Base-by-base conservation (phyloP, 1,139 yeast genomes). In the Sugiyamaella grinbergsii region DNA sequence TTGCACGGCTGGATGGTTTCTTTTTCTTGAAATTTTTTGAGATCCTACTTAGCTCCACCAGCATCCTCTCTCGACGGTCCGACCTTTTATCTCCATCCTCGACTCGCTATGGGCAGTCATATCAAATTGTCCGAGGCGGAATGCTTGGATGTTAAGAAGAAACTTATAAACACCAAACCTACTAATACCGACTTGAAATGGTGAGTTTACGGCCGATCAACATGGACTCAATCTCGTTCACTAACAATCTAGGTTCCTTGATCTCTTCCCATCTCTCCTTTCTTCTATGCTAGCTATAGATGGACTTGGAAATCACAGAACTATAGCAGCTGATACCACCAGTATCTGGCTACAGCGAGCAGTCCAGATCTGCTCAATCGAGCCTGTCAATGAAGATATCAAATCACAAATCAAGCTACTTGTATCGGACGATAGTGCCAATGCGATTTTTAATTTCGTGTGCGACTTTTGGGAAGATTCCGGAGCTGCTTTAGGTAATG, bases 391-490 rank as follows among this genome's bases (percentile, higher is more conserved):
- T 31, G 22, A 11, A 2, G 31, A 22, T 13, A 11, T 23, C 11
- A 16, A 7, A 8, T 10, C 19, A 7, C 31, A 11, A 26, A 42
- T 55, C 2, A 47, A 32, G 10, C 31, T 29, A 11, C 44, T 57
- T 4, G 56, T 75, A 4, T 47, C 60, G 0, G 54, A 58, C 8
- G 63, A 66, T 1, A 68, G 63, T 15, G 67, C 74, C 4, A 66
- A 72, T 37, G 62, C 62, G 20, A 57, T 82, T 1, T 82, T 83
- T 61, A 72, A 72, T 31, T 83, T 78, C 62, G 76, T 85, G 7
- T 69, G 83, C 43, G 89, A 82, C 57, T 82, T 80, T 60, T 81
- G 90, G 81, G 81, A 81, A 49, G 86, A 82, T 48, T 79, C 88
- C 1, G 82, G 85, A 4, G 81, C 87, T 1, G 82, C 94, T 0